These are phyloP conservation scores for Allomyces macrogynus DNA, from an alignment of 192 early-diverging fungal species.

Conservation along the genomic window DNA sequence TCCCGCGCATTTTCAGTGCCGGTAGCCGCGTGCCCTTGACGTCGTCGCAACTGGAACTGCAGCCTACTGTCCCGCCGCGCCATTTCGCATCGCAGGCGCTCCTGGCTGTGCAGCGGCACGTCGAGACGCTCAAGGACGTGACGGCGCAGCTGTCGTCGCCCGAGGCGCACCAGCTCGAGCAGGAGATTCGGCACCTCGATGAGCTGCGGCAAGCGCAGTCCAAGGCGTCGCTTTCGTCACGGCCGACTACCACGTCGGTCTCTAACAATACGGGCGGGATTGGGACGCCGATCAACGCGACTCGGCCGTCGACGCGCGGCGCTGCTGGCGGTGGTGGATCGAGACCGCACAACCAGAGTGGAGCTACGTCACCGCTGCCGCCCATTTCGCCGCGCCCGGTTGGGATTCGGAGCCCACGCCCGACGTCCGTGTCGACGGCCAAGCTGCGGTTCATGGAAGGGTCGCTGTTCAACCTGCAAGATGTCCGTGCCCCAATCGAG, in stretches of 20 bases:
- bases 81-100: constrained; percentile 1
- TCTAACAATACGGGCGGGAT: neutral
- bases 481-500: neutral
- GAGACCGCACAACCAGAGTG: too few relatives aligned
- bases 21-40: too few relatives aligned
- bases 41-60: too few relatives aligned
- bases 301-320: too few relatives aligned
- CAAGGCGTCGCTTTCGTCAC: too few relatives aligned
- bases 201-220: too few relatives aligned
- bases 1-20: constrained; percentile 2
- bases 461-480: neutral
- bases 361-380: neutral
- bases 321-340: too few relatives aligned
- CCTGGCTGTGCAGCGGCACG: constrained; percentile 1
- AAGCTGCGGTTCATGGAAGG: neutral
- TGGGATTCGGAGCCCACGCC: neutral
- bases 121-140: constrained; percentile 2
- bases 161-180: too few relatives aligned
- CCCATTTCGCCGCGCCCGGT: neutral
- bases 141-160: neutral
- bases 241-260: neutral
- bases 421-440: neutral
- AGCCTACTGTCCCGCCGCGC: too few relatives aligned
- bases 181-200: too few relatives aligned
- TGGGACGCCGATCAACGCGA: too few relatives aligned